These are phyloP conservation scores for Miscanthus lutarioriparius DNA, from an alignment of 176 grass and related monocot genomes.

Conservation along the genomic window DNA sequence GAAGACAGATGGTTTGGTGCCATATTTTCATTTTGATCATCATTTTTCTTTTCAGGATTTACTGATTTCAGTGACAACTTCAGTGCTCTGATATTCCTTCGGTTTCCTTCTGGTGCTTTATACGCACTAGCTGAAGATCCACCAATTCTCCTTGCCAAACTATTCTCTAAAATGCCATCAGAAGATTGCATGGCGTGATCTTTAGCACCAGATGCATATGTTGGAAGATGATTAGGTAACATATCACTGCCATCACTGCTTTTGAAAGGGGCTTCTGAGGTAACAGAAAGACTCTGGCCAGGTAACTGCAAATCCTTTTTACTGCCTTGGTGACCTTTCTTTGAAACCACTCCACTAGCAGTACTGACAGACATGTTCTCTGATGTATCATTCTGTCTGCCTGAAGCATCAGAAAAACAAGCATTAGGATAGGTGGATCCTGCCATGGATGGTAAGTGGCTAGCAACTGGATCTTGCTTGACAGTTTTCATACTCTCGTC, in stretches of 20 bases:
- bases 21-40: slow-evolving; percentile 55
- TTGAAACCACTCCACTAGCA: slow-evolving; percentile 30
- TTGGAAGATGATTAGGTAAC: slow-evolving; percentile 28
- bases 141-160: slow-evolving; percentile 12
- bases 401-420: slow-evolving; percentile 41
- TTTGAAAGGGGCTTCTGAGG: slow-evolving; percentile 22
- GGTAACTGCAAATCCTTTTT: slow-evolving; percentile 29
- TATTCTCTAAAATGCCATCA: slow-evolving; percentile 32
- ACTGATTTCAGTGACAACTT: slow-evolving; percentile 34
- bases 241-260: slow-evolving; percentile 1
- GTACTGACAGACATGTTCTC: slow-evolving; percentile 17
- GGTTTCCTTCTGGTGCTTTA: slow-evolving; percentile 37
- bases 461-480: slow-evolving; percentile 31
- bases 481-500: slow-evolving; percentile 26
- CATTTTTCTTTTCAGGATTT: slow-evolving; percentile 38
- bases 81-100: slow-evolving; percentile 43
- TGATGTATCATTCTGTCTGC: slow-evolving; percentile 25
- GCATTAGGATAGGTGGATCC: slow-evolving; percentile 20
- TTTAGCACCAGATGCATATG: slow-evolving; percentile 20
- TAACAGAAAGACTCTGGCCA: slow-evolving; percentile 19
- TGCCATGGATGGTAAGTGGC: not conserved
- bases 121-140: not conserved
- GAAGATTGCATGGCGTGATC: slow-evolving; percentile 21
- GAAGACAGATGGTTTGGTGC: slow-evolving; percentile 34
- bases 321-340: slow-evolving; percentile 29